These are phyloP conservation scores for Passiflora organensis DNA, from an alignment of 345 rosid species.

Conservation along the genomic window DNA sequence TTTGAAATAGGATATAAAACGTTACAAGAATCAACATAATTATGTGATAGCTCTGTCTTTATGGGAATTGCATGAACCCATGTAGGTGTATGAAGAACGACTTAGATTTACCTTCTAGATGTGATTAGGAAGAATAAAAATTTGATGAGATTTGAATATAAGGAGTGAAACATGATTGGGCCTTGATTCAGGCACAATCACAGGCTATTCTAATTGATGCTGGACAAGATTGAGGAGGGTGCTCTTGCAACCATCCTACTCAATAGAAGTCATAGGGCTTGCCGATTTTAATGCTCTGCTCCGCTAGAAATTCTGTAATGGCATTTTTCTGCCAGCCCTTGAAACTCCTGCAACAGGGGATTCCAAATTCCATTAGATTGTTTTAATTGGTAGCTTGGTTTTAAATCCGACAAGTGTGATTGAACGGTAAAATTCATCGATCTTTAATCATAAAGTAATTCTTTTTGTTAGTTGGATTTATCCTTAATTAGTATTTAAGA, in stretches of 20 bases:
- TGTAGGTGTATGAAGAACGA: conserved; percentile 19
- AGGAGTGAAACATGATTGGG: not conserved
- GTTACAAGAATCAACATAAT: no score
- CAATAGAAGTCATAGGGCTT: conserved; percentile 17
- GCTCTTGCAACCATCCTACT: not conserved
- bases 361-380: not conserved
- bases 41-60: no score
- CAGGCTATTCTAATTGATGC: not conserved
- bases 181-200: not conserved
- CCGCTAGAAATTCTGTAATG: conserved; percentile 51
- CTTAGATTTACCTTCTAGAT: not conserved
- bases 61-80: no score
- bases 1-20: no score
- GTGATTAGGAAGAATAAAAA: not conserved
- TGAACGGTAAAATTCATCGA: no score
- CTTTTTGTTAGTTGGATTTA: no score
- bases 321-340: conserved; percentile 90
- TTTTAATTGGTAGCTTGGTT: not conserved
- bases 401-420: not conserved
- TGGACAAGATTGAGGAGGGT: not conserved
- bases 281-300: conserved; percentile 40
- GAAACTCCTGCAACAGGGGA: conserved; percentile 55
- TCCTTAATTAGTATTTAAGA: no score
- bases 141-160: no score
- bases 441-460: no score